phyloP scores from a whole-genome alignment of 2,329 filamentous ascomycete genomes.

The Aspergillus calidoustus region DNA sequence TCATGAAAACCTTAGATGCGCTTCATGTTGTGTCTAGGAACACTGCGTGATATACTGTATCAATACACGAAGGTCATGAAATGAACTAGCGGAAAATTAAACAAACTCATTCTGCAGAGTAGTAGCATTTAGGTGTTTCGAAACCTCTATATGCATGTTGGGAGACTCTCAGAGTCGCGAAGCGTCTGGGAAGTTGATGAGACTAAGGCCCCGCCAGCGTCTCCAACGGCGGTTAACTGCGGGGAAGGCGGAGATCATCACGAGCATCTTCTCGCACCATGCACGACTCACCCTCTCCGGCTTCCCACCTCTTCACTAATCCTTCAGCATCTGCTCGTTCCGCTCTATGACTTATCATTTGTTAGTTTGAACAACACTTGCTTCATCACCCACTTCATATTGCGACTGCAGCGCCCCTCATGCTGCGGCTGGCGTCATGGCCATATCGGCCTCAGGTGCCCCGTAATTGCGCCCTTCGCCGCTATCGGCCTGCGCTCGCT shows the following conservation, averaged over 20 bases:
- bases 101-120: not conserved
- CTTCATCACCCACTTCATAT: not conserved
- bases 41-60: not conserved
- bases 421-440: conserved; percentile 40
- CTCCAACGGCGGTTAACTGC: not conserved
- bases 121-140: not conserved
- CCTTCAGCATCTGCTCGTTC: not conserved
- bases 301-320: not conserved
- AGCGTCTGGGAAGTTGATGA: too few species aligned
- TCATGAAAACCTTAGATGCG: not conserved
- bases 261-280: not conserved
- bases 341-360: not conserved
- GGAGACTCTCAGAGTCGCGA: too few species aligned
- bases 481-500: conserved; percentile 28
- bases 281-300: not conserved
- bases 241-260: not conserved
- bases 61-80: not conserved
- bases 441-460: conserved; percentile 27
- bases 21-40: not conserved
- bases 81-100: not conserved
- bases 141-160: not conserved
- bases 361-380: not conserved
- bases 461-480: conserved; percentile 27
- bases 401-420: conserved; percentile 26
- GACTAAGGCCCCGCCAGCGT: too few species aligned